Evolutionary conservation across 148 eudicot genomes (phyloP).

Genomic region (Camellia japonica): DNA sequence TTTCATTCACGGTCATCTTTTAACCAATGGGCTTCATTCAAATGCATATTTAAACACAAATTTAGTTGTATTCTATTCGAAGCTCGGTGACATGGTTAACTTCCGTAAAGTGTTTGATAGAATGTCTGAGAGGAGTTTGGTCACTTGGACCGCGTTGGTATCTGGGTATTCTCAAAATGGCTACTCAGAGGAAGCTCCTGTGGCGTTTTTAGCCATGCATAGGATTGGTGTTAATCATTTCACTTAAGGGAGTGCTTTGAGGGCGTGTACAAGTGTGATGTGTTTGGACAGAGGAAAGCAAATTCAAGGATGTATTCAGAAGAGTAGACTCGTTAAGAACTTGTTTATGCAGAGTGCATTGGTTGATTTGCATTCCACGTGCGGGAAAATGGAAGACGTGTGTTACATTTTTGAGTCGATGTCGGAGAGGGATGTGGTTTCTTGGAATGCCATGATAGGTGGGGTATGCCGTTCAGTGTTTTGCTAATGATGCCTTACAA

Average conservation of each 20-base stretch:
- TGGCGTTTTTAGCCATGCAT: constrained; percentile 18
- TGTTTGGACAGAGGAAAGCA: constrained; percentile 20
- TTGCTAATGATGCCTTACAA: too few species aligned
- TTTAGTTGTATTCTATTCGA: constrained; percentile 18
- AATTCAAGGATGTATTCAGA: constrained; percentile 20
- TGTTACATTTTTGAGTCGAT: constrained; percentile 17
- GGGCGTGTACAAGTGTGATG: constrained; percentile 17
- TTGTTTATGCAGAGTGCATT: constrained; percentile 28
- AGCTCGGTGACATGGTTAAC: constrained; percentile 13
- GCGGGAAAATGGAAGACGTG: constrained; percentile 18
- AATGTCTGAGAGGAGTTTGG: constrained; percentile 23
- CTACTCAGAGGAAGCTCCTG: constrained; percentile 17
- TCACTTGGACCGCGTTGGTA: constrained; percentile 20
- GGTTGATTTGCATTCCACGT: constrained; percentile 22
- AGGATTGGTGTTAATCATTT: constrained; percentile 17
- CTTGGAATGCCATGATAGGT: constrained; percentile 26
- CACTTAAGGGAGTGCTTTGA: constrained; percentile 22
- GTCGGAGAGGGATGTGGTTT: constrained; percentile 20
- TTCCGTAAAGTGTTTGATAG: constrained; percentile 20
- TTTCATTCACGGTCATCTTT: constrained; percentile 16
- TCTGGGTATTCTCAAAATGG: constrained; percentile 26
- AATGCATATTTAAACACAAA: constrained; percentile 11
- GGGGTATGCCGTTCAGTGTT: not conserved
- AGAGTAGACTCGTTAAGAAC: constrained; percentile 16
- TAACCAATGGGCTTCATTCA: constrained; percentile 16